Evolutionary conservation across 768 basidiomycete species (phyloP).

Genomic region (Auriscalpium microsporum): DNA sequence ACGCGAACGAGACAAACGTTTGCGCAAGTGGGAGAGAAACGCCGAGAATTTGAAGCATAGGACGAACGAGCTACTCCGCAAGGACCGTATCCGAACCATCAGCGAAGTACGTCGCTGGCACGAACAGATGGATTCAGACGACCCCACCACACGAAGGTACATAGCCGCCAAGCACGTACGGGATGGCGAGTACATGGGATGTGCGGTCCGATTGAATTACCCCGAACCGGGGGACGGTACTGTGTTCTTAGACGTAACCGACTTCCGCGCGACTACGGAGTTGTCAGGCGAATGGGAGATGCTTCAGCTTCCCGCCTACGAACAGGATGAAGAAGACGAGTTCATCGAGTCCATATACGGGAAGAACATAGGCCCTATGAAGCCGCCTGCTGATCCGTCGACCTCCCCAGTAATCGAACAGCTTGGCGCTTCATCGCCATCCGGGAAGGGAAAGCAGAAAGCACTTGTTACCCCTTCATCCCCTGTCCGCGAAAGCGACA

Average conservation of each 20-base stretch:
- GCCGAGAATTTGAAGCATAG: background rate
- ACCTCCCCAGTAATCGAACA: background rate
- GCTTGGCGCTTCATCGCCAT: background rate
- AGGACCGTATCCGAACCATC: background rate
- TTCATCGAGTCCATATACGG: background rate
- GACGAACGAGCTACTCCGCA: background rate
- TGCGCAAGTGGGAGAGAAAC: background rate
- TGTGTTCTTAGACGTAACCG: background rate
- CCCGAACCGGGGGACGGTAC: background rate
- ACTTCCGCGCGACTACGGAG: background rate
- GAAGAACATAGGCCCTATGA: background rate
- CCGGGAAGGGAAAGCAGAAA: too few species aligned
- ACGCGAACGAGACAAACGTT: background rate
- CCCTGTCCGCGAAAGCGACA: too few species aligned
- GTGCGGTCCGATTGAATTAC: background rate
- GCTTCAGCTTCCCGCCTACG: background rate
- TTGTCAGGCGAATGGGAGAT: background rate
- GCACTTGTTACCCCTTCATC: too few species aligned
- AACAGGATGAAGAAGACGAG: background rate
- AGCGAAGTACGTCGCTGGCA: background rate
- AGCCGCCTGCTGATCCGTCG: background rate
- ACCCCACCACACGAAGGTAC: background rate
- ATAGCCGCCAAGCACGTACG: background rate
- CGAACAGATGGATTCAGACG: background rate
- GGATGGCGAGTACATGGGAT: background rate